Conservation (phyloP, 2,329 filamentous ascomycete species). For the Pseudogymnoascus destructans region DNA sequence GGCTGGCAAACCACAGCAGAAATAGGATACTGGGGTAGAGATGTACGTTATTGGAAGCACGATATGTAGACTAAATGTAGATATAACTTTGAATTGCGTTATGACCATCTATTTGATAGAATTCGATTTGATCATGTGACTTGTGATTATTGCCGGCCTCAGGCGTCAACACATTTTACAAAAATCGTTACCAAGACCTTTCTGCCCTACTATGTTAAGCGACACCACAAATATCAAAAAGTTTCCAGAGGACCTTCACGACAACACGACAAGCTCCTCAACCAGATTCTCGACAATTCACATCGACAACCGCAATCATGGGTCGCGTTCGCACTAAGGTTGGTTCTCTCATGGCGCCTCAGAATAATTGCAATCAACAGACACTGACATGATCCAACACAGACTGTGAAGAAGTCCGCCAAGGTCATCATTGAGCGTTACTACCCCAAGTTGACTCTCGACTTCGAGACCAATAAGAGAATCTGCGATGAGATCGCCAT, state of each 20-base stretch:
- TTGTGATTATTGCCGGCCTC: not conserved
- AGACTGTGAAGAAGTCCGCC: slow-evolving; percentile 73
- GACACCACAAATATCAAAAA: slow-evolving; percentile 8
- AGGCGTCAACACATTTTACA: not conserved
- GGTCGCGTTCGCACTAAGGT: slow-evolving; percentile 34
- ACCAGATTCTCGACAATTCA: slow-evolving; percentile 16
- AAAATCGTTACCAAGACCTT: not conserved
- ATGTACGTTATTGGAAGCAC: slow-evolving; percentile 2
- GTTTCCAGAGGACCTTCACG: not conserved
- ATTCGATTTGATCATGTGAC: not conserved
- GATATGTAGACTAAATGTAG: slow-evolving; percentile 7
- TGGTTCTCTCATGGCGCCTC: slow-evolving; percentile 14
- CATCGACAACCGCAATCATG: slow-evolving; percentile 26
- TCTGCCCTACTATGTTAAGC: slow-evolving; percentile 4
- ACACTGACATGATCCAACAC: slow-evolving; percentile 10
- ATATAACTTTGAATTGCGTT: slow-evolving; percentile 6
- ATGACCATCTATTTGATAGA: not conserved
- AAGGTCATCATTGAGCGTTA: slow-evolving; percentile 99
- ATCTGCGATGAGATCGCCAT: slow-evolving; percentile 99
- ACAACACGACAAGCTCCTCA: slow-evolving; percentile 6
- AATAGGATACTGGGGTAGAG: not conserved
- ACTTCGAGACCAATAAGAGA: slow-evolving; percentile 99
- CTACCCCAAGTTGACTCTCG: slow-evolving; percentile 94
- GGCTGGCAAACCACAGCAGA: not conserved
- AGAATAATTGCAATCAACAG: slow-evolving; percentile 18